A percentile compares a stretch with the other conserved stretches of the same genome.
Conservation (phyloP, 1,284 basidiomycete genomes). For the Cryptococcus sp. region DNA sequence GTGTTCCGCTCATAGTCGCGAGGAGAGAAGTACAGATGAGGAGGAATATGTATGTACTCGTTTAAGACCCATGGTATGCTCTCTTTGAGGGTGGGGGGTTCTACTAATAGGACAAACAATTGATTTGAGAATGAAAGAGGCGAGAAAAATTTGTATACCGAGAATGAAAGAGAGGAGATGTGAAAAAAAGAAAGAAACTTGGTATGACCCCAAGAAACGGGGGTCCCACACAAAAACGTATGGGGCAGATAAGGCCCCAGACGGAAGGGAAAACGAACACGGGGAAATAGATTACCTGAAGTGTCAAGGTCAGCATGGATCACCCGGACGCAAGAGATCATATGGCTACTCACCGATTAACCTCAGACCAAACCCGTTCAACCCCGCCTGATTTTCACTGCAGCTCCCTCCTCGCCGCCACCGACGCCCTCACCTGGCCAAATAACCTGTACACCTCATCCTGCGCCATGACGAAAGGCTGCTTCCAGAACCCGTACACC, state of each 20-base stretch:
- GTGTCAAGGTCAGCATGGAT: not conserved
- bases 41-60: constrained; percentile 4
- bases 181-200: not conserved
- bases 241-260: constrained; percentile 1
- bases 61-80: constrained; percentile 1
- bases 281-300: not conserved
- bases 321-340: not conserved
- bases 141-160: constrained; percentile 1
- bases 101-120: constrained; percentile 13
- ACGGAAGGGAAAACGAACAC: not conserved
- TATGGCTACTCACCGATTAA: not conserved
- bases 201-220: not conserved
- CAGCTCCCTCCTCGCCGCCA: constrained; percentile 12
- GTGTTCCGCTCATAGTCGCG: constrained; percentile 5
- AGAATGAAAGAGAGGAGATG: not conserved
- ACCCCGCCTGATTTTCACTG: constrained; percentile 3
- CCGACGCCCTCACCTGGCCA: constrained; percentile 17
- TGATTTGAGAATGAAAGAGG: constrained; percentile 3
- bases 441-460: constrained; percentile 46
- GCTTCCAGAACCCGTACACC: constrained; percentile 49
- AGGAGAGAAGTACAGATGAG: constrained; percentile 6
- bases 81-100: not conserved
- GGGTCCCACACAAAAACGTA: not conserved
- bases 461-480: constrained; percentile 46
- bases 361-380: not conserved